Conservation (phyloP, 108 stramenopile species). For the Nitzschia sp. region DNA sequence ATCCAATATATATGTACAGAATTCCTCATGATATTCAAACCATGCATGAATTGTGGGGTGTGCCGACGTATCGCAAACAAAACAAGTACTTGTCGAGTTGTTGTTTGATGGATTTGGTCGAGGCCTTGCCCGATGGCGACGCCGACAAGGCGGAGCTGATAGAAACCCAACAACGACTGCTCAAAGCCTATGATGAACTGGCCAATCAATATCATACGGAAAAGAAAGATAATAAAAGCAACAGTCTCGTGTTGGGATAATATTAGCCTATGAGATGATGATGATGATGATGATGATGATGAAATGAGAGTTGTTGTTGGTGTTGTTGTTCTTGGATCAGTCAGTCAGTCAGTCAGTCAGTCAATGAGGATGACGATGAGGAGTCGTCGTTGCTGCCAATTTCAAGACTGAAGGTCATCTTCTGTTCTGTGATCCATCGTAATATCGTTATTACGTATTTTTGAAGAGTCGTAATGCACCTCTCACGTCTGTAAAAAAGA, state of each 20-base stretch:
- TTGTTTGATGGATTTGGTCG: slow-evolving; percentile 48
- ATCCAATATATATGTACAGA: no score
- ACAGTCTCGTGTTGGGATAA: slow-evolving; percentile 49
- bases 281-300: no score
- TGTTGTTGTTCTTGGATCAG: no score
- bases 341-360: no score
- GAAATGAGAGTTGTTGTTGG: no score
- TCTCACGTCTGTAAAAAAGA: background rate
- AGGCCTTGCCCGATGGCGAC: slow-evolving; percentile 30
- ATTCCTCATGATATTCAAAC: slow-evolving; percentile 62
- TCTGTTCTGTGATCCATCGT: background rate
- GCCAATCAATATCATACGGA: slow-evolving; percentile 54
- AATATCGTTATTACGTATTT: background rate
- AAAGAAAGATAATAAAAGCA: slow-evolving; percentile 43
- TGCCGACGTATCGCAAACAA: slow-evolving; percentile 56
- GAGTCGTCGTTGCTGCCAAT: background rate
- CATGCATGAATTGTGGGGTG: slow-evolving; percentile 70
- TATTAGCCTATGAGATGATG: no score
- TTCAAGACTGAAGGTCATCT: background rate
- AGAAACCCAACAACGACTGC: slow-evolving; percentile 22
- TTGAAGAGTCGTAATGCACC: slow-evolving; percentile 23
- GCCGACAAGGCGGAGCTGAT: slow-evolving; percentile 38
- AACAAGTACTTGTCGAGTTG: slow-evolving; percentile 45
- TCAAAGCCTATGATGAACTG: slow-evolving; percentile 38
- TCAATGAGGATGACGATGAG: background rate